These are phyloP conservation scores for Monosporascus sp. DNA, from an alignment of 2,329 filamentous ascomycete genomes.

Conservation along the genomic window DNA sequence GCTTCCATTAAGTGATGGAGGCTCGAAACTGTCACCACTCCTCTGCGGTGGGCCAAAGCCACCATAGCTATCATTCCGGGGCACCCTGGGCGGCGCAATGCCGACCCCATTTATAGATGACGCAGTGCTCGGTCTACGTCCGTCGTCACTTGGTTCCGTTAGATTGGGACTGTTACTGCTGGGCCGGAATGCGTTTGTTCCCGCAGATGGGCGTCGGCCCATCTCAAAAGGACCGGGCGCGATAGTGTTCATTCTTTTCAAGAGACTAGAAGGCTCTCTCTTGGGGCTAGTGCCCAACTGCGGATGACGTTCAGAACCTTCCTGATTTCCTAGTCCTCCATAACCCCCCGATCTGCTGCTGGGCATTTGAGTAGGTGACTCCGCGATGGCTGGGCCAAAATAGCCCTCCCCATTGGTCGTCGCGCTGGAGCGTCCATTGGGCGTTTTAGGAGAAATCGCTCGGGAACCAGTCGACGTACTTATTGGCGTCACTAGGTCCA, in stretches of 20 bases:
- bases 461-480: conserved; percentile 56
- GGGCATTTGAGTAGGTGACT: conserved; percentile 34
- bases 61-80: conserved; percentile 50
- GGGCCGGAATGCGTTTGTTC: conserved; percentile 29
- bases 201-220: conserved; percentile 26
- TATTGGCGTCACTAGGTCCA: conserved; percentile 57
- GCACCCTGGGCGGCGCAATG: conserved; percentile 33
- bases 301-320: conserved; percentile 31
- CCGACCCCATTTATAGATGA: conserved; percentile 28
- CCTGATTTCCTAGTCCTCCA: conserved; percentile 39
- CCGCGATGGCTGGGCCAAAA: conserved; percentile 41
- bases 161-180: conserved; percentile 15
- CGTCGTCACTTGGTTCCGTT: conserved; percentile 15
- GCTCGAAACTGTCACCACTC: conserved; percentile 32
- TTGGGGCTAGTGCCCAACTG: conserved; percentile 45
- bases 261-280: conserved; percentile 35
- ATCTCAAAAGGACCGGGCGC: conserved; percentile 62
- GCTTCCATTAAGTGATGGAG: conserved; percentile 31
- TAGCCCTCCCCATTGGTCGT: conserved; percentile 40
- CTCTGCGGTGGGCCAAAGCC: conserved; percentile 48
- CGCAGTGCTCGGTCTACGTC: conserved; percentile 24
- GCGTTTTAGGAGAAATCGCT: conserved; percentile 59
- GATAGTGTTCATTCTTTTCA: conserved; percentile 61
- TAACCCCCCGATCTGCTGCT: conserved; percentile 42
- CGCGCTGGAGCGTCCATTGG: conserved; percentile 38